These are phyloP conservation scores for Dipteronia sinensis DNA, from an alignment of 345 rosid species.

Conservation along the genomic window DNA sequence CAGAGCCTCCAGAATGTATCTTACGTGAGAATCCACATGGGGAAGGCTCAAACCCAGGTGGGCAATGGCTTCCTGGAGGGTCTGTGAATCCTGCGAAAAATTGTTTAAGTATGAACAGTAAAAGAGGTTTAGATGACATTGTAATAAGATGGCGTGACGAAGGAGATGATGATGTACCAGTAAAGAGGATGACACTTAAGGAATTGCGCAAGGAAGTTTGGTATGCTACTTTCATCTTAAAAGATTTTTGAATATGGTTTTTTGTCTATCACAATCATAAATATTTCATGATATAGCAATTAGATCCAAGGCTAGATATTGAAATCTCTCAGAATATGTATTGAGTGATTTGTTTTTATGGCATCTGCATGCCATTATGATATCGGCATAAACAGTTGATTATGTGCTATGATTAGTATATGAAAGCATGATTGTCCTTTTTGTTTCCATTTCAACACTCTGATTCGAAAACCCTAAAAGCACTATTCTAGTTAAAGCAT, in stretches of 20 bases:
- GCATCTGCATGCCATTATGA: neutral
- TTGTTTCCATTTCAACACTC: neutral
- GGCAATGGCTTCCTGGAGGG: constrained; percentile 94
- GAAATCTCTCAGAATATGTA: neutral
- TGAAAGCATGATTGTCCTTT: neutral
- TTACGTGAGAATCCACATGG: constrained; percentile 40
- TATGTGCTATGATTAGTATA: neutral
- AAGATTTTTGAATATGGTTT: neutral
- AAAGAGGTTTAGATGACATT: constrained; percentile 59
- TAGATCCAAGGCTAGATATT: neutral
- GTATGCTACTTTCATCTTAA: constrained; percentile 49
- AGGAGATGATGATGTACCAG: constrained; percentile 73
- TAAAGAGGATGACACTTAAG: constrained; percentile 65
- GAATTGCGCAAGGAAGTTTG: constrained; percentile 80
- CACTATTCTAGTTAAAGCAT: neutral
- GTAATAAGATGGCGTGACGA: constrained; percentile 83
- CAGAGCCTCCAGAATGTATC: constrained; percentile 67
- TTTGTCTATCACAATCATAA: neutral
- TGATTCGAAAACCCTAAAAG: neutral
- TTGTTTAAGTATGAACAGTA: constrained; percentile 54
- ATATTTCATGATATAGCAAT: neutral
- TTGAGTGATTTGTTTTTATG: neutral
- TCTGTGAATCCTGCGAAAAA: constrained; percentile 70
- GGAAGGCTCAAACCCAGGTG: constrained; percentile 61
- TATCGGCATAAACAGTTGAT: neutral